Percentiles rank a stretch among this genome's conserved stretches.
Conservation (phyloP, 176 grass and related monocot genomes). For the Oryza rufipogon region DNA sequence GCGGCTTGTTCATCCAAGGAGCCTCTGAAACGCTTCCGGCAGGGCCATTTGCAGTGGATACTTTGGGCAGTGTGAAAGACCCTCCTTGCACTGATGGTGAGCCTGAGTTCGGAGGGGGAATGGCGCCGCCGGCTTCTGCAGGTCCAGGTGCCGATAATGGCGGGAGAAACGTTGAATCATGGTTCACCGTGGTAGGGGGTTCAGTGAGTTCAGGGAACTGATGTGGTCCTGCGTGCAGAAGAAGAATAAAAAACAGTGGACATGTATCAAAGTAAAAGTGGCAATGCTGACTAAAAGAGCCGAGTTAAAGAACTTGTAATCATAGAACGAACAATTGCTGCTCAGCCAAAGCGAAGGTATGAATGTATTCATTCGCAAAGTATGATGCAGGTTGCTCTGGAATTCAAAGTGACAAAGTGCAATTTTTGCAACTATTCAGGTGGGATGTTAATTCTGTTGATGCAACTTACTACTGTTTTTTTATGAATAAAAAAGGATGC, state of each 20-base stretch:
- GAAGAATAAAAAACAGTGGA: background rate
- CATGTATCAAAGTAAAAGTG: background rate
- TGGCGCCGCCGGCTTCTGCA: constrained; percentile 59
- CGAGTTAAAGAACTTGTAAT: background rate
- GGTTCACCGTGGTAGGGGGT: constrained; percentile 57
- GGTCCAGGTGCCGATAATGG: constrained; percentile 72
- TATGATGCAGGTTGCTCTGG: background rate
- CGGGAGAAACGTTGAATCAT: constrained; percentile 51
- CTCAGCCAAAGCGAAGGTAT: background rate
- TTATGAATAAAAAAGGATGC: background rate
- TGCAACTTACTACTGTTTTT: background rate
- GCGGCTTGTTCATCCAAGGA: background rate
- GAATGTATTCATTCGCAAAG: background rate
- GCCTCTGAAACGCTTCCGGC: constrained; percentile 65
- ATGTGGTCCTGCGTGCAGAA: constrained; percentile 50
- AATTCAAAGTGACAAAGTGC: background rate
- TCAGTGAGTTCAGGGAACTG: constrained; percentile 61
- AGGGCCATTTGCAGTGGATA: constrained; percentile 53
- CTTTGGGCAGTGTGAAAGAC: constrained; percentile 54
- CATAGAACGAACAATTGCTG: background rate
- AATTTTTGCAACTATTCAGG: background rate
- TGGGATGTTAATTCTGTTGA: background rate
- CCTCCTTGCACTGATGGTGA: constrained; percentile 47
- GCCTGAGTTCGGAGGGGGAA: constrained; percentile 58
- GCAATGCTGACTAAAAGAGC: background rate